Evolutionary conservation across 2,329 filamentous ascomycete genomes (phyloP), one percentile per base, ranked within the genome.

Genomic region (Aureobasidium zeae): DNA sequence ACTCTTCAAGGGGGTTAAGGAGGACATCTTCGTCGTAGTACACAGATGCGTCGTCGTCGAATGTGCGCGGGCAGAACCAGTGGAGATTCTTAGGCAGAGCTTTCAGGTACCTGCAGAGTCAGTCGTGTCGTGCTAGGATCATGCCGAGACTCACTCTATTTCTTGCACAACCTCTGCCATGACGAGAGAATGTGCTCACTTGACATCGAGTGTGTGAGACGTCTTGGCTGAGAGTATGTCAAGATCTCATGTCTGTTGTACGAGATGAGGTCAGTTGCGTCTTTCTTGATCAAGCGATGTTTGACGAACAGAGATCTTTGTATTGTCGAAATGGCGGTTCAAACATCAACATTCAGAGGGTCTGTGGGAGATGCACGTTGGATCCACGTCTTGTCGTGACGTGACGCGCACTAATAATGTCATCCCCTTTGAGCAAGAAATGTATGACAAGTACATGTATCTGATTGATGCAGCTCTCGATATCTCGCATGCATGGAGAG

Each of bases 61-160:
- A 43, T 29, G 56, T 53, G 43, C 69, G 63, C 12, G 69, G 68
- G 51, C 69, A 72, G 53, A 72, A 71, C 48, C 69, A 66, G 54
- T 72, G 69, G 26, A 63, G 49, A 4, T 63, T 59, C 28, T 56
- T 54, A 31, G 63, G 57, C 7, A 67, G 55, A 22, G 53, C 47
- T 51, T 58, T 53, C 29, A 45, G 43, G 3, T 37, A 13, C 20
- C 43, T 45, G 28, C 5, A 16, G 11, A 24, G 9, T 45, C 21
- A 45, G 34, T 16, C 25, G 36, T 16, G 20, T 15, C 13, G n/a
- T n/a, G n/a, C n/a, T n/a, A n/a, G n/a, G 16, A 12, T 13, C 5
- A 12, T 13, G 9, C 22, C n/a, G 6, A n/a, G 10, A 4, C 43
- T 38, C 26, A 45, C 43, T 45, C 43, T 8, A 45, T 37, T 7